Base-by-base conservation (phyloP, 176 grass and related monocot genomes). In the Zoysia pacifica region DNA sequence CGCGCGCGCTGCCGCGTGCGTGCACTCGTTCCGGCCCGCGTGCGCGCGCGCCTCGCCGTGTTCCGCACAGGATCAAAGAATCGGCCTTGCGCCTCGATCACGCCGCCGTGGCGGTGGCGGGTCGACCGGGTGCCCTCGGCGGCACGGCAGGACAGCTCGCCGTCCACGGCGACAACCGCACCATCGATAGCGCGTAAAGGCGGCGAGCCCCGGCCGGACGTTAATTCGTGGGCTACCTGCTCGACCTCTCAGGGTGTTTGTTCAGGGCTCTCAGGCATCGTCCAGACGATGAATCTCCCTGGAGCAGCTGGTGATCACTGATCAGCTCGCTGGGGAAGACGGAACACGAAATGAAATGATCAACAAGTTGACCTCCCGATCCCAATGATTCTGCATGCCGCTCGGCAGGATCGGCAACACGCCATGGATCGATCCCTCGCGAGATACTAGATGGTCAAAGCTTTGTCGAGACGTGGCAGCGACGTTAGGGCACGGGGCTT, bases 381-480 rank as follows among this genome's bases (percentile, higher is more conserved):
- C 46, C 50, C 44, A 82, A 80, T 69, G 52, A 69, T 74, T 82
- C 15, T 11, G 16, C 28, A 28, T 28, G 28, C 28, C 28, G 28
- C 28, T 28, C 28, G 28, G 28, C 28, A 28, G 28, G 28, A 28
- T 28, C 28, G 28, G 28, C 28, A 28, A 28, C 28, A 28, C 28
- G 28, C 28, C 28, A 28, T 28, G 28, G 28, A 28, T 43, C 51
- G 6, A 51, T 15, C 45, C 2, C 48, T 45, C 44, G 44, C 16
- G 44, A 42, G 39, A n/a, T 14, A 13, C 9, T 4, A 4, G 18
- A 4, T 12, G 73, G 87, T 78, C 83, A 89, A 85, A 78, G 72
- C 39, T 89, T 85, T 73, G 87, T 68, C 67, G 43, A 85, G 64
- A 81, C 78, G 78, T 85, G 87, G 78, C 72, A 20, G 77, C 77